Evolutionary conservation across 371 early-diverging fungal genomes (phyloP), one percentile per base, ranked within the genome.

Genomic region (Mortierella sp.): DNA sequence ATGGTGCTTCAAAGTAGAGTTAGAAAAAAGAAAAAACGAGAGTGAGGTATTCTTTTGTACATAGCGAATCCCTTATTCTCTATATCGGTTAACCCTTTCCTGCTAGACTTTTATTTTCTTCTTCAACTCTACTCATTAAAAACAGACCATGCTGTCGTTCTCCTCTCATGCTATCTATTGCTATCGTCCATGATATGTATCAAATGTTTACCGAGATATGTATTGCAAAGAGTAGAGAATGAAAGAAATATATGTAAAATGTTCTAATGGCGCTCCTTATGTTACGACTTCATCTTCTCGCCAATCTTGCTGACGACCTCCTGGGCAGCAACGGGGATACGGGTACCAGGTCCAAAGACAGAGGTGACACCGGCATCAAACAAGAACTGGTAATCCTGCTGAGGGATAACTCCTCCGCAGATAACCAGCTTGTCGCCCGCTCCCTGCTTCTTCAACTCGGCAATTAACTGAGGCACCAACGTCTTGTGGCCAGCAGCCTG

Each of bases 401-500:
- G 90, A 45, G 96, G 96, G 71, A 96, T 96, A 24, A 96, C 96
- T 29, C 96, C 96, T 66, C 96, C 96, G 40, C 90, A 92, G 69
- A 96, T 91, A 2, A 96, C 91, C 9, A 95, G 29, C 75, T 91
- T 94, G 76, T 95, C 92, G 1, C 76, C 85, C 4, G 91, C 93
- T 31, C 93, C 93, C 40, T 93, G 84, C 77, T 92, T 92, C 75
- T 90, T 86, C 71, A 96, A 89, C 82, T 94, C 94, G 4, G 79
- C 86, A 73, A 96, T 89, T 68, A 95, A 84, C 69, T 92, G 90
- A 8, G 96, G 96, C 9, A 96, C 93, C 45, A 96, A 86, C 5
- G 95, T 94, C 85, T 94, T 94, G 87, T 96, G 96, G 1, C 95
- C 96, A 58, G 96, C 96, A 19, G 96, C 96, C 72, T 93, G 93